Percentiles rank a stretch among this genome's conserved stretches.
Evolutionary conservation across 177 flowering plant species (phyloP).

Genomic region (Vitis hybrid): DNA sequence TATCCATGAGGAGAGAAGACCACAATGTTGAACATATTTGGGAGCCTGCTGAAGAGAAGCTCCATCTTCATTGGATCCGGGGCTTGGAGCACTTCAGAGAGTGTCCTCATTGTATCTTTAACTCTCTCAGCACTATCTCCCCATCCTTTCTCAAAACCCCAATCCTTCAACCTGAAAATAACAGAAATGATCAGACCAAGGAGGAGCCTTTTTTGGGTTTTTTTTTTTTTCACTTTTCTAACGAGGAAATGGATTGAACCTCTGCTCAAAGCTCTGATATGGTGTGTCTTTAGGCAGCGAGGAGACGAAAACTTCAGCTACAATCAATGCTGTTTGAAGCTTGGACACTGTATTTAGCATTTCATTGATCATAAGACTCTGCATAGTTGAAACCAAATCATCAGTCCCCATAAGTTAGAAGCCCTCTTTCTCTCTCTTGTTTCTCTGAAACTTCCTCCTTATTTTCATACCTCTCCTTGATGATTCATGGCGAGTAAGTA

Average conservation of each 20-base stretch:
- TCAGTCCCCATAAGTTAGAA: background rate
- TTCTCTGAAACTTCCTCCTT: background rate
- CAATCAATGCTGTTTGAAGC: slow-evolving; percentile 65
- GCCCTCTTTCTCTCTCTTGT: background rate
- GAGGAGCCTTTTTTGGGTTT: background rate
- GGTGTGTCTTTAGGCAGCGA: slow-evolving; percentile 56
- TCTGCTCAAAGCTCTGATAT: slow-evolving; percentile 60
- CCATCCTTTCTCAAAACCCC: slow-evolving; percentile 98
- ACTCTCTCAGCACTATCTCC: slow-evolving; percentile 76
- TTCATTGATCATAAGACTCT: slow-evolving; percentile 79
- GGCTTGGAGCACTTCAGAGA: slow-evolving; percentile 78
- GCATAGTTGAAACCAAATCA: slow-evolving; percentile 15
- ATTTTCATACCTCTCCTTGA: slow-evolving; percentile 63
- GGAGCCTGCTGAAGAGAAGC: slow-evolving; percentile 67
- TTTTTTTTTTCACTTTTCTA: no score
- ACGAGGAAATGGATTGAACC: slow-evolving; percentile 25
- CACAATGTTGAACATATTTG: slow-evolving; percentile 68
- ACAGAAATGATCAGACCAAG: background rate
- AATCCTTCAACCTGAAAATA: slow-evolving; percentile 57
- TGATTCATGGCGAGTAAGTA: slow-evolving; percentile 52
- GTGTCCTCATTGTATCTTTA: slow-evolving; percentile 57
- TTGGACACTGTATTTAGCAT: slow-evolving; percentile 48
- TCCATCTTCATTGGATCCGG: slow-evolving; percentile 76
- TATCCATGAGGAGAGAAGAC: slow-evolving; percentile 89
- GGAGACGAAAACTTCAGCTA: slow-evolving; percentile 52